These are phyloP conservation scores for Cunninghamia lanceolata DNA, from an alignment of 75 land plant genomes.

Conservation along the genomic window DNA sequence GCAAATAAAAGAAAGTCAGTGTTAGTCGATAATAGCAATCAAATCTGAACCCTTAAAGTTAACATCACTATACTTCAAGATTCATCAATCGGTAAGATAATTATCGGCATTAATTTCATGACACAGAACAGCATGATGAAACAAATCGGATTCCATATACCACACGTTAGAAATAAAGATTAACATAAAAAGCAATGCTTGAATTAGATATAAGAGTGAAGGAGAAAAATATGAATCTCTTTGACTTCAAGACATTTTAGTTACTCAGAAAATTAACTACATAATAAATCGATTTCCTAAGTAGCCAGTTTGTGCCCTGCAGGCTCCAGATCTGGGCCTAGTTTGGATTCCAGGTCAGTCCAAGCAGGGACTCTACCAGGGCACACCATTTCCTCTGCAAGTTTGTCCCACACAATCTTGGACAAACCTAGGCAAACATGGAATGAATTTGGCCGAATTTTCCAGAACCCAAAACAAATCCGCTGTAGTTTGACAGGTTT, in stretches of 20 bases:
- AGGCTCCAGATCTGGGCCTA: too few species aligned
- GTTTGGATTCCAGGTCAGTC: too few species aligned
- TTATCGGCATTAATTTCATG: background rate
- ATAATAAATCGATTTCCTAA: too few species aligned
- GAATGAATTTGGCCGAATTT: too few species aligned
- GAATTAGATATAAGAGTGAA: background rate
- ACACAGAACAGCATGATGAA: background rate
- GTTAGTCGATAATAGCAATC: background rate
- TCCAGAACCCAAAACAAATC: too few species aligned
- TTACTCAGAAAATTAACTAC: background rate
- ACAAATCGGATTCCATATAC: background rate
- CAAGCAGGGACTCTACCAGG: too few species aligned
- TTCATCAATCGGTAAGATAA: background rate
- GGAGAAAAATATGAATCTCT: background rate
- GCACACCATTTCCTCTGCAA: too few species aligned
- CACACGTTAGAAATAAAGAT: background rate
- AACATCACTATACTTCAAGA: background rate
- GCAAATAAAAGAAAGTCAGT: slow-evolving; percentile 13
- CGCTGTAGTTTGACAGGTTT: too few species aligned
- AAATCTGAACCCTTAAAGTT: background rate
- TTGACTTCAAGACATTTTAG: background rate
- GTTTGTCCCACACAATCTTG: too few species aligned
- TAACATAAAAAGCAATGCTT: background rate
- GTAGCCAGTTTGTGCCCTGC: too few species aligned
- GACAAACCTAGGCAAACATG: too few species aligned